Evolutionary conservation across 768 basidiomycete species (phyloP).

Genomic region (Suillus discolor): DNA sequence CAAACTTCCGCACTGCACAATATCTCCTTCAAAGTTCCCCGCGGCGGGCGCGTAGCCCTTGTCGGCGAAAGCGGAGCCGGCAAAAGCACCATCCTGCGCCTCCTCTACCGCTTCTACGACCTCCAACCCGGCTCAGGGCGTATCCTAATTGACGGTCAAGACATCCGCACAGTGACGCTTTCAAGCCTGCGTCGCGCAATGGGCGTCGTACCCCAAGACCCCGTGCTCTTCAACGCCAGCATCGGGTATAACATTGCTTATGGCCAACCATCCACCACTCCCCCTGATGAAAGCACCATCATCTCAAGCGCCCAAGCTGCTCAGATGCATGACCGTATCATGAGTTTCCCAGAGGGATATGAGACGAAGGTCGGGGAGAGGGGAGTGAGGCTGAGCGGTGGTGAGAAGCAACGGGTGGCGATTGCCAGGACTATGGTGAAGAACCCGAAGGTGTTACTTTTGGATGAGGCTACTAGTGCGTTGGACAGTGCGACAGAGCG

Average conservation of each 20-base stretch:
- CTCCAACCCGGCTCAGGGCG: constrained; percentile 75
- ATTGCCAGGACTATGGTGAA: constrained; percentile 88
- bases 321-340: constrained; percentile 85
- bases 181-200: constrained; percentile 76
- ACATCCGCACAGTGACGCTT: constrained; percentile 88
- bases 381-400: constrained; percentile 81
- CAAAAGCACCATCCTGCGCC: constrained; percentile 83
- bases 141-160: constrained; percentile 83
- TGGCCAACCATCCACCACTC: constrained; percentile 53
- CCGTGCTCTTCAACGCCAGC: constrained; percentile 70
- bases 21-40: constrained; percentile 87
- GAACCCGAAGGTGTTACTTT: constrained; percentile 78
- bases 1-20: constrained; percentile 66
- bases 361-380: constrained; percentile 90
- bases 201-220: constrained; percentile 74
- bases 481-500: constrained; percentile 90
- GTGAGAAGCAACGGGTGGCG: constrained; percentile 88
- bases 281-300: constrained; percentile 61
- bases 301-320: constrained; percentile 79
- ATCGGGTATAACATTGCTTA: constrained; percentile 77
- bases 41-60: constrained; percentile 85
- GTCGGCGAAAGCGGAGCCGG: constrained; percentile 84
- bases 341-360: constrained; percentile 84
- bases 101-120: constrained; percentile 93
- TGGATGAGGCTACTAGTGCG: constrained; percentile 81